Base-by-base conservation (phyloP, 805 yeast species). In the Wickerhamiella dianesei region DNA sequence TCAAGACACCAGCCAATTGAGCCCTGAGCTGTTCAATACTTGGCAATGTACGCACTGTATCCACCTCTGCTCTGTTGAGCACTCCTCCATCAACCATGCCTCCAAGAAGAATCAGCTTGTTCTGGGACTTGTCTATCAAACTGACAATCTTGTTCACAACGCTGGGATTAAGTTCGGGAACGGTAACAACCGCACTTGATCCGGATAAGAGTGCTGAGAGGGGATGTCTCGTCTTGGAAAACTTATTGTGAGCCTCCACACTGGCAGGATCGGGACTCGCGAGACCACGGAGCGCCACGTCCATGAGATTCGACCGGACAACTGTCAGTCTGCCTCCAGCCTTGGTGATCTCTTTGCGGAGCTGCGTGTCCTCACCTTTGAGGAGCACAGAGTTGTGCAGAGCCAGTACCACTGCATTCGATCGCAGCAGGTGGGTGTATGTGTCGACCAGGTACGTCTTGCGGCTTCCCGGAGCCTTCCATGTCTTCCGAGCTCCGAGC, bases 381-480 rank as follows among this genome's bases (percentile, higher is more conserved):
- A 75, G 63, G 55, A 88, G 65, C 61, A 87, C 87, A 62, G 86
- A 85, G 67, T 85, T 89, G 66, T 92, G 98, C 4, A 79, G 75
- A 55, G 84, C 79, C 47, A 89, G 70, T 13, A 88, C 70, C 41
- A 88, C 77, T 36, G 84, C 79, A 61, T 77, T 77, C 22, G 65
- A 68, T 48, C 79, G 78, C 66, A 86, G 72, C 52, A 86, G 62
- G 52, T 80, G 66, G 50, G 84, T 76, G 70, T 89, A 89, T 54
- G 75, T 69, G 64, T 89, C 95, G 52, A 89, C 70, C 52, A 89
- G 69, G 56, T 77, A 87, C 0, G 96, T 87, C 68, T 89, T 89
- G 67, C 96, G 77, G 3, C 89, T 79, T 37, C 71, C 73, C 41
- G 70, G 58, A 16, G 77, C 77, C 62, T 88, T 88, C 47, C 73